These are phyloP conservation scores for Xylaria intraflava DNA, from an alignment of 495 filamentous ascomycete species.

Conservation along the genomic window DNA sequence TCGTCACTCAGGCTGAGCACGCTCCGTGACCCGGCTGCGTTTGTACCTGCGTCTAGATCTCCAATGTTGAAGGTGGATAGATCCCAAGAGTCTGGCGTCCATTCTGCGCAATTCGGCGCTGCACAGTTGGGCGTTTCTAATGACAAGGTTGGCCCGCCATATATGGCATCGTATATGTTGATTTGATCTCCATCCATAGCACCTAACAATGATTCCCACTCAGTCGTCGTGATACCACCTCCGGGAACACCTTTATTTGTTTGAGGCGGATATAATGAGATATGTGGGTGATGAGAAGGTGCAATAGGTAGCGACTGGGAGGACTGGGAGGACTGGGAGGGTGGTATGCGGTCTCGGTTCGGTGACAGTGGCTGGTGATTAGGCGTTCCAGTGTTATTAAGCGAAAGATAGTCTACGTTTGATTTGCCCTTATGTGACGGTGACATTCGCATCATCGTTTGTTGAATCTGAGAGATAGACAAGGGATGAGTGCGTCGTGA, in stretches of 20 bases:
- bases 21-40: slow-evolving; percentile 51
- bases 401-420: slow-evolving; percentile 36
- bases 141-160: slow-evolving; percentile 56
- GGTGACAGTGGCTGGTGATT: slow-evolving; percentile 32
- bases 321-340: slow-evolving; percentile 26
- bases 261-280: slow-evolving; percentile 22
- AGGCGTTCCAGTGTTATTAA: slow-evolving; percentile 22
- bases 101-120: slow-evolving; percentile 29
- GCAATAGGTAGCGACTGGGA: slow-evolving; percentile 22
- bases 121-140: slow-evolving; percentile 33
- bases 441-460: slow-evolving; percentile 35
- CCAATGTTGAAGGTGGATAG: slow-evolving; percentile 41
- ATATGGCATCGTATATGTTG: slow-evolving; percentile 79
- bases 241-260: slow-evolving; percentile 27
- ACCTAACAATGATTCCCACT: slow-evolving; percentile 74
- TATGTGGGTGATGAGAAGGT: slow-evolving; percentile 17
- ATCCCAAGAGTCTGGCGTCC: slow-evolving; percentile 53
- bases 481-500: slow-evolving; percentile 39
- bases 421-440: slow-evolving; percentile 23
- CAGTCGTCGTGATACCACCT: slow-evolving; percentile 50
- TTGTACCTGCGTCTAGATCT: slow-evolving; percentile 35
- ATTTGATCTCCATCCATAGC: slow-evolving; percentile 70
- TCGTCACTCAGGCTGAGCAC: slow-evolving; percentile 73
- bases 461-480: slow-evolving; percentile 33
- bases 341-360: slow-evolving; percentile 28